Evolutionary conservation across 148 eudicot species (phyloP).

Genomic region (Chenopodium berlandieri): DNA sequence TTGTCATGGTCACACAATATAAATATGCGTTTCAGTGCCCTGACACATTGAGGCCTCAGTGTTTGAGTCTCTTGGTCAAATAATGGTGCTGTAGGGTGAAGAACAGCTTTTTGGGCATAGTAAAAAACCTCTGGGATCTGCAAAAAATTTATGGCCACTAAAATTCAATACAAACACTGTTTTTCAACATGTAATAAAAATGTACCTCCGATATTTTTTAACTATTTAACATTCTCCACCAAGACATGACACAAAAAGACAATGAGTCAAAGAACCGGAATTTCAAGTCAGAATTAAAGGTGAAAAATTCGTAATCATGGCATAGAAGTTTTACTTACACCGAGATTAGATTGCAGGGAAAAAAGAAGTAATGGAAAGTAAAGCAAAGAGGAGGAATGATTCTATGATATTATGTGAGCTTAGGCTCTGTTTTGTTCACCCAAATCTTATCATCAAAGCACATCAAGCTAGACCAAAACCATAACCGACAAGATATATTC

Average conservation of each 20-base stretch:
- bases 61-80: constrained; percentile 93
- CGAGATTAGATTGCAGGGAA: background rate
- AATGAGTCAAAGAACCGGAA: background rate
- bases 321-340: background rate
- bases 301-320: background rate
- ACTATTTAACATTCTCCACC: background rate
- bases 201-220: background rate
- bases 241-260: constrained; percentile 9
- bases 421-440: background rate
- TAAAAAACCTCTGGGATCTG: constrained; percentile 92
- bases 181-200: background rate
- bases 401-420: background rate
- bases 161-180: background rate
- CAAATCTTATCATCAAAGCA: background rate
- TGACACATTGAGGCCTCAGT: constrained; percentile 79
- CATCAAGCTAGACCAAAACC: background rate
- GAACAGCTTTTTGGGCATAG: constrained; percentile 94
- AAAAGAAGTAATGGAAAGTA: background rate
- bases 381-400: background rate
- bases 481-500: background rate
- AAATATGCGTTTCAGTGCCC: constrained; percentile 88
- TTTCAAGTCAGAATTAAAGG: background rate
- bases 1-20: constrained; percentile 84
- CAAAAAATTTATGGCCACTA: constrained; percentile 13
- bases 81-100: constrained; percentile 86